A percentile compares a stretch with the other conserved stretches of the same genome.
Conservation (phyloP, 306 rosid species). For the Trifolium pratense region DNA sequence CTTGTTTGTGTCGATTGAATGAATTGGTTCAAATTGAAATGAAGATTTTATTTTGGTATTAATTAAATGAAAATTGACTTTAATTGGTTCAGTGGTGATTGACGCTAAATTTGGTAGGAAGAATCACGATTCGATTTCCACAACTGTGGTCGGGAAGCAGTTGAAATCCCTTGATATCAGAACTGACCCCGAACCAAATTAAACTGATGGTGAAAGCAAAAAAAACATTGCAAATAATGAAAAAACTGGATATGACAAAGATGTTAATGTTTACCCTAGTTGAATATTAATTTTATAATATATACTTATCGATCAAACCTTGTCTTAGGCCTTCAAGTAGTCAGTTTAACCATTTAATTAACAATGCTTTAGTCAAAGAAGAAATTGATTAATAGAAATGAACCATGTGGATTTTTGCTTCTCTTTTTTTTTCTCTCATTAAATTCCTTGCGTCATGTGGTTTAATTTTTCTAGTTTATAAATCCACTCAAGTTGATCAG, state of each 20-base stretch:
- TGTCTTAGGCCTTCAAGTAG: neutral
- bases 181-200: too few species aligned
- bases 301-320: neutral
- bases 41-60: neutral
- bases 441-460: neutral
- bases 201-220: too few species aligned
- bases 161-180: too few species aligned
- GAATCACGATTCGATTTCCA: too few species aligned
- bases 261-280: neutral
- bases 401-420: neutral
- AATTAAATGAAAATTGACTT: neutral
- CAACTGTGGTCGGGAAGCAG: too few species aligned
- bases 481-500: neutral
- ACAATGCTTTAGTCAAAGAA: conserved; percentile 4
- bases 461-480: neutral
- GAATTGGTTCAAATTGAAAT: neutral
- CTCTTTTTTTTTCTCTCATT: conserved; percentile 1
- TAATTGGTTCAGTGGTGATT: too few species aligned
- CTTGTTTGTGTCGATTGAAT: neutral
- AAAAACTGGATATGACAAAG: neutral
- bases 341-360: conserved; percentile 12
- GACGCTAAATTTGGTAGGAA: too few species aligned
- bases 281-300: neutral
- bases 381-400: neutral
- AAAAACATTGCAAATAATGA: neutral